Percentiles rank a stretch among this genome's conserved stretches.
phyloP scores from a whole-genome alignment of 2,329 filamentous ascomycete genomes.

The Pseudonectria buxi region DNA sequence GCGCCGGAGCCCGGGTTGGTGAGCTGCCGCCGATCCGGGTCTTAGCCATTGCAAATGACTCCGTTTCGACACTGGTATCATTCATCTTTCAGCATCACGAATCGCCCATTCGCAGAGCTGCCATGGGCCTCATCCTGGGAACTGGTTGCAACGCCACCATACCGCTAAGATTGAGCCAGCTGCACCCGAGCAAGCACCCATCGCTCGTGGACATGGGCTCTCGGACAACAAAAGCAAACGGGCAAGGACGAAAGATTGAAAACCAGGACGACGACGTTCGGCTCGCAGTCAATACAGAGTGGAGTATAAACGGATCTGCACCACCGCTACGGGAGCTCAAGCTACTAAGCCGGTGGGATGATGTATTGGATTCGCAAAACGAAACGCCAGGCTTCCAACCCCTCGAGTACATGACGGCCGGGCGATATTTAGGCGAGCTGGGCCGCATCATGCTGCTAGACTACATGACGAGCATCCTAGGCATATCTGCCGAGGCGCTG shows the following conservation, averaged over 20 bases:
- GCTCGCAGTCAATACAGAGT: conserved; percentile 77
- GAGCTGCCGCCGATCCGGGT: conserved; percentile 61
- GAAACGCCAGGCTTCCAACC: conserved; percentile 72
- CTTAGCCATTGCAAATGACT: conserved; percentile 73
- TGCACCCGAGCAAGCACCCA: conserved; percentile 58
- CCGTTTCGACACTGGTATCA: conserved; percentile 71
- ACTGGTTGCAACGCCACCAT: conserved; percentile 79
- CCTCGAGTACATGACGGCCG: conserved; percentile 78
- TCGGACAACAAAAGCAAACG: too few relatives aligned
- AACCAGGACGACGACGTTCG: conserved; percentile 46
- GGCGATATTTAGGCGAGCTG: conserved; percentile 70
- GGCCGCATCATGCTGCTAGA: conserved; percentile 64
- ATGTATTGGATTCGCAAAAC: conserved; percentile 56
- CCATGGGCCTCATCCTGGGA: conserved; percentile 75
- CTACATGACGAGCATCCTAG: conserved; percentile 44
- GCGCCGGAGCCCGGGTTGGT: conserved; percentile 28
- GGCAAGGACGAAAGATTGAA: conserved; percentile 33
- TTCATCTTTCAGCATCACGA: conserved; percentile 66
- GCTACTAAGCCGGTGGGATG: conserved; percentile 67
- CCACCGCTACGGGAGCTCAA: conserved; percentile 55
- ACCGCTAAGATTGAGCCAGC: conserved; percentile 54
- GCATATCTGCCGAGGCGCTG: conserved; percentile 37
- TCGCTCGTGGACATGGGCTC: conserved; percentile 35
- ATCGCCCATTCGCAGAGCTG: conserved; percentile 54
- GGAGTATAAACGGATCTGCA: conserved; percentile 73